Percentiles rank a stretch among this genome's conserved stretches.
Conservation (phyloP, 1,284 basidiomycete genomes). For the Irpex sp. region DNA sequence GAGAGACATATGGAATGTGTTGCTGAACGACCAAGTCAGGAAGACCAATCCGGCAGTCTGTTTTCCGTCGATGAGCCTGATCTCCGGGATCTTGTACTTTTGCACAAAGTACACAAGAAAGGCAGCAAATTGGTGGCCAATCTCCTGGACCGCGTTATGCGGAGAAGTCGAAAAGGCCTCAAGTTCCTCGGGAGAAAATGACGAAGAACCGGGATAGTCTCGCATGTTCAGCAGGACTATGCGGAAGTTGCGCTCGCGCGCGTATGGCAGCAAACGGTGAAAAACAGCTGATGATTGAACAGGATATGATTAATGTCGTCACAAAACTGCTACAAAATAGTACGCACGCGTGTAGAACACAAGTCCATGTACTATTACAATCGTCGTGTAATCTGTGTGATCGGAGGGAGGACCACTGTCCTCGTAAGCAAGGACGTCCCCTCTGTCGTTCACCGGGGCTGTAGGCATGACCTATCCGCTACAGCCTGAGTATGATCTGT, state of each 20-base stretch:
- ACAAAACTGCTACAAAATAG: conserved; percentile 34
- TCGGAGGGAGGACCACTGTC: conserved; percentile 18
- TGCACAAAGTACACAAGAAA: conserved; percentile 82
- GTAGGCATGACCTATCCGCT: neutral
- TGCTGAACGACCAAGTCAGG: conserved; percentile 51
- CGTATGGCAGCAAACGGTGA: conserved; percentile 12
- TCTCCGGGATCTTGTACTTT: conserved; percentile 76
- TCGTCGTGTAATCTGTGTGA: conserved; percentile 65
- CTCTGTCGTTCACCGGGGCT: conserved; percentile 2
- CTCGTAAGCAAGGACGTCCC: conserved; percentile 5
- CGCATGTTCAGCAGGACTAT: conserved; percentile 17
- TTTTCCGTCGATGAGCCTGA: conserved; percentile 56
- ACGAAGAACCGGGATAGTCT: conserved; percentile 17
- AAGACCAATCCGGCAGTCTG: conserved; percentile 46
- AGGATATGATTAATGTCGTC: neutral
- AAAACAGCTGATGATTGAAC: conserved; percentile 1
- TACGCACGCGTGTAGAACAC: conserved; percentile 13
- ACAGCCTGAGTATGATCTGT: neutral
- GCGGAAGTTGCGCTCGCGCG: conserved; percentile 11
- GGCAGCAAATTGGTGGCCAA: conserved; percentile 66
- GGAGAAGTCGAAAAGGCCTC: conserved; percentile 3
- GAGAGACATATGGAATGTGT: conserved; percentile 57
- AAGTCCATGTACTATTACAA: conserved; percentile 73
- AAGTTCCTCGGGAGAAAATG: conserved; percentile 13
- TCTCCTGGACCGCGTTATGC: conserved; percentile 37